Conservation (phyloP, 345 rosid species). For the Eucalyptus rudis region DNA sequence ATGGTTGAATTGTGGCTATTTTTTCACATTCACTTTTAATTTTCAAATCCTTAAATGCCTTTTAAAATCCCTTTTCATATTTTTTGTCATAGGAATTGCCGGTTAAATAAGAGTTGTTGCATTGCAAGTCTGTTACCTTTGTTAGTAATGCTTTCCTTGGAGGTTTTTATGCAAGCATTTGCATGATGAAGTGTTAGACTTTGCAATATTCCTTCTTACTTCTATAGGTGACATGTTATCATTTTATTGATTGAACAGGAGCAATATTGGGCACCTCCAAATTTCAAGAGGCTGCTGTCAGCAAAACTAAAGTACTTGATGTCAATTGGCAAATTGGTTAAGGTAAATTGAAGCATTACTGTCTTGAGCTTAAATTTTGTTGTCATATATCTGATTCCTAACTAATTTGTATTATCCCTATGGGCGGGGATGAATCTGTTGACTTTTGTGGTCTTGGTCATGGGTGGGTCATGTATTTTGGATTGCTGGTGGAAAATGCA, state of each 20-base stretch:
- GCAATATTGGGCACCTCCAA: conserved; percentile 88
- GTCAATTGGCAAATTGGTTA: conserved; percentile 63
- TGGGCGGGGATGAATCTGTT: neutral
- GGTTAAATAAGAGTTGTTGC: neutral
- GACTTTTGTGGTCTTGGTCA: neutral
- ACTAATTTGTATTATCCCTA: neutral
- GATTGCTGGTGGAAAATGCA: neutral
- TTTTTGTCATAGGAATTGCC: neutral
- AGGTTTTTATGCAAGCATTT: neutral
- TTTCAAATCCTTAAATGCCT: neutral
- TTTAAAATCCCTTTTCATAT: neutral
- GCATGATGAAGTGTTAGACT: neutral
- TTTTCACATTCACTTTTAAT: neutral
- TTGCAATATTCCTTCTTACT: neutral
- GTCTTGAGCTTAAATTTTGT: neutral
- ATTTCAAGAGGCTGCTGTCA: conserved; percentile 78
- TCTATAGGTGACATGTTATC: neutral
- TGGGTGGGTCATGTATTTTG: neutral
- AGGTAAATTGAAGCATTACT: conserved; percentile 37
- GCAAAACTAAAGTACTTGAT: conserved; percentile 72
- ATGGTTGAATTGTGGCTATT: neutral
- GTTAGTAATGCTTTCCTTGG: neutral
- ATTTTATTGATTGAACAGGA: conserved; percentile 30
- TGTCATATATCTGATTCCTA: neutral
- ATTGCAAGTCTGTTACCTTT: neutral